Conservation (phyloP, 2,329 filamentous ascomycete species). For the Scopulariopsis brevicaulis region DNA sequence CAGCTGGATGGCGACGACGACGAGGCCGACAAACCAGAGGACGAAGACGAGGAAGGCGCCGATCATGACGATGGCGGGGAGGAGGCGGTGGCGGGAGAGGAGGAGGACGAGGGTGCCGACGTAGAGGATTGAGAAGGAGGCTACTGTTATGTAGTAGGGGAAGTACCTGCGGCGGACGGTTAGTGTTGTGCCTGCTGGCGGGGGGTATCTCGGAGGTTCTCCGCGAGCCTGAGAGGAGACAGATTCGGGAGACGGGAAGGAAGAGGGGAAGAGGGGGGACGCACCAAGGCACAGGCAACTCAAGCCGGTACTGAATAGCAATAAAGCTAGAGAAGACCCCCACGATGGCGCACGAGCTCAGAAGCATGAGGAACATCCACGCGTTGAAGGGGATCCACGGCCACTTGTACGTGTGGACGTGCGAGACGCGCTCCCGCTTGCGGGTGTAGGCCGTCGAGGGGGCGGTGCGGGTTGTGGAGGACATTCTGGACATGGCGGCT, state of each 20-base stretch:
- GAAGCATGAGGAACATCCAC: constrained; percentile 56
- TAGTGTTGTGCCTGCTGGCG: background rate
- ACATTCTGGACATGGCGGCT: background rate
- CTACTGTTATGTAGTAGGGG: constrained; percentile 51
- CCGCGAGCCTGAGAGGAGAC: too few relatives aligned
- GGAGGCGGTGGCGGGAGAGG: constrained; percentile 47
- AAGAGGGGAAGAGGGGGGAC: constrained; percentile 10
- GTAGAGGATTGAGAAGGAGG: constrained; percentile 50
- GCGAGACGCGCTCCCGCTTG: constrained; percentile 15
- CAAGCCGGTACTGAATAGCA: constrained; percentile 42
- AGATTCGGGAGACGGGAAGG: background rate
- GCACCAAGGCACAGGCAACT: constrained; percentile 48
- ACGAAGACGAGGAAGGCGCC: constrained; percentile 55
- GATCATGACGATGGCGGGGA: constrained; percentile 51
- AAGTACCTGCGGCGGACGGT: constrained; percentile 45
- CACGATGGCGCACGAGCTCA: constrained; percentile 45
- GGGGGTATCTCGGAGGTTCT: too few relatives aligned
- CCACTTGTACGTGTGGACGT: constrained; percentile 54
- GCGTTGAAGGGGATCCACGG: constrained; percentile 55
- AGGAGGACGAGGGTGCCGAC: constrained; percentile 53
- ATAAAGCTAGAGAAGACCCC: constrained; percentile 52
- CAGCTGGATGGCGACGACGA: constrained; percentile 50
- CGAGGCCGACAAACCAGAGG: constrained; percentile 55
- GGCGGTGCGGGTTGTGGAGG: constrained; percentile 12
- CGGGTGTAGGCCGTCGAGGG: constrained; percentile 15